These are phyloP conservation scores for Lachancea meyersii DNA, from an alignment of 805 yeast genomes.

Conservation along the genomic window DNA sequence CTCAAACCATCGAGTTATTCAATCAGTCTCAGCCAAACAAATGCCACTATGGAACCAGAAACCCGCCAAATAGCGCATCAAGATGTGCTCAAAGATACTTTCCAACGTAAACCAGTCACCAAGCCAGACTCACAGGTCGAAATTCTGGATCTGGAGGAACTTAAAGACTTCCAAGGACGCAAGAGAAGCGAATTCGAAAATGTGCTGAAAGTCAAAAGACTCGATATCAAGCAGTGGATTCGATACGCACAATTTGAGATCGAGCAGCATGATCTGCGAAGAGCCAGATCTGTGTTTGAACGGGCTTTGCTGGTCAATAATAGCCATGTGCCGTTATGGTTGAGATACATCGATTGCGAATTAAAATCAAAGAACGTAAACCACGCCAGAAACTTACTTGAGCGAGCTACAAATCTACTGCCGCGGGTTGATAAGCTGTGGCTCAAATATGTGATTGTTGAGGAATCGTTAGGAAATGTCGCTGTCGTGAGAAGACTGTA, in stretches of 20 bases:
- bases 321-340: conserved; percentile 78
- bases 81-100: conserved; percentile 57
- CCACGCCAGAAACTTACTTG: conserved; percentile 82
- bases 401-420: conserved; percentile 63
- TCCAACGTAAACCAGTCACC: conserved; percentile 39
- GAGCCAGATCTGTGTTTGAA: conserved; percentile 86
- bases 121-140: conserved; percentile 33
- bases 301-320: conserved; percentile 75
- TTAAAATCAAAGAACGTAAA: conserved; percentile 64
- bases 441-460: conserved; percentile 76
- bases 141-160: conserved; percentile 73
- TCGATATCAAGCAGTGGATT: conserved; percentile 83
- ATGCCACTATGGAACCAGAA: conserved; percentile 16
- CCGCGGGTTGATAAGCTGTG: conserved; percentile 84
- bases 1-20: background rate
- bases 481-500: conserved; percentile 58
- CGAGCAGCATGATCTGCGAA: conserved; percentile 65
- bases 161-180: conserved; percentile 64
- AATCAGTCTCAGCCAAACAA: background rate
- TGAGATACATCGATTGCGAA: conserved; percentile 74
- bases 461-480: conserved; percentile 66
- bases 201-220: conserved; percentile 77
- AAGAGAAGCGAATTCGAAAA: conserved; percentile 80
- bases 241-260: conserved; percentile 86
- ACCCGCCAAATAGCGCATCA: conserved; percentile 62